Base-by-base conservation (phyloP, 2,329 filamentous ascomycete species). In the Penicillium freii region DNA sequence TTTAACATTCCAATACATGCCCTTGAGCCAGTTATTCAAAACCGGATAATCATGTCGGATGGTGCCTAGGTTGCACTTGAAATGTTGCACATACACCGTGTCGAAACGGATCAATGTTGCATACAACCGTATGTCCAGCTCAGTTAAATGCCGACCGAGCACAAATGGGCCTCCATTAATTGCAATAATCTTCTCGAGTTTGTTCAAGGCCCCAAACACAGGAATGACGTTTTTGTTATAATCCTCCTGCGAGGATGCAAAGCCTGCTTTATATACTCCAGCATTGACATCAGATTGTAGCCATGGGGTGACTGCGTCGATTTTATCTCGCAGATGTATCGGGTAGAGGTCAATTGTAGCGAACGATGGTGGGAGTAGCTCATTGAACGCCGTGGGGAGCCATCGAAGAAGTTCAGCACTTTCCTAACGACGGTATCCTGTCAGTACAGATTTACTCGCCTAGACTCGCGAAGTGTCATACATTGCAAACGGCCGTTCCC, bases 401-500 rank as follows among this genome's bases (percentile, higher is more conserved):
- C 36, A 38, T 38, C 36, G 36, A 11, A 38, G 36, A 38, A 38
- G 17, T 6, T 38, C 36, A 19, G 36, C 36, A 19, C 36, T 38
- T 38, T 38, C 36, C 36, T 38, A 38, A 19, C n/a, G 9, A 19
- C n/a, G n/a, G 10, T 19, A 38, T 38, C n/a, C 36, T 8, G 9
- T 38, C 36, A 38, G 36, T 19, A 38, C 4, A 13, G 11, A 5
- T 38, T 19, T 19, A 38, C 9, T 38, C 1, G 8, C n/a, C 8
- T 3, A 38, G 36, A 19, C 36, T 38, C 36, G n/a, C 9, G 11
- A 38, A 9, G 9, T 38, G n/a, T 8, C 13, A 49, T 51, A 57
- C 85, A 70, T 86, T 87, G 68, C 84, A 85, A 45, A 87, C 84
- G 4, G 83, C 81, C 0, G 78, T 82, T 13, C 73, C 71, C 3